Evolutionary conservation across 1,284 basidiomycete species (phyloP).

Genomic region (Ustilago loliicola): DNA sequence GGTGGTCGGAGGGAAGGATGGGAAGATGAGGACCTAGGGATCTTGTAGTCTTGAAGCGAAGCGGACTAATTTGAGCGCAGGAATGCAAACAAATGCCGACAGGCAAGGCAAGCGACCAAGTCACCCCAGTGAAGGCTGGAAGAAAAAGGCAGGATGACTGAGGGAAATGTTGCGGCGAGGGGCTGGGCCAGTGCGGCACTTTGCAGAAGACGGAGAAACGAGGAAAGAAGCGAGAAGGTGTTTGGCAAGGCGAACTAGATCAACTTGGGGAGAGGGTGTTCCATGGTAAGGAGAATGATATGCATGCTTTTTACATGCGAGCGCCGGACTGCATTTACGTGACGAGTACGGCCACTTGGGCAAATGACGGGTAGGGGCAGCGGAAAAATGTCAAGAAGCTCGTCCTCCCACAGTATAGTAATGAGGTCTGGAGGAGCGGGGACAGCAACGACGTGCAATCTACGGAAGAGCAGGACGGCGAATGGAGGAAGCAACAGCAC

Average conservation of each 20-base stretch:
- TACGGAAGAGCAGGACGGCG: background rate
- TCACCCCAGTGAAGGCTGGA: background rate
- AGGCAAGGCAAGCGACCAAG: conserved; percentile 1
- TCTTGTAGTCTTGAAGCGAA: background rate
- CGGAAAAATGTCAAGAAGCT: conserved; percentile 14
- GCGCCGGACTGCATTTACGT: conserved; percentile 14
- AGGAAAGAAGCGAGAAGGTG: conserved; percentile 1
- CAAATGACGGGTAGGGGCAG: conserved; percentile 4
- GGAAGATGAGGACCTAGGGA: background rate
- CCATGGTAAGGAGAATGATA: conserved; percentile 40
- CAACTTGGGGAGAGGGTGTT: conserved; percentile 15
- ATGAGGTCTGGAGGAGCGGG: conserved; percentile 8
- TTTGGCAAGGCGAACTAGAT: background rate
- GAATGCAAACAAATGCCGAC: conserved; percentile 18
- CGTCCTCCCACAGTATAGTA: background rate
- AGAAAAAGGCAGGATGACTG: background rate
- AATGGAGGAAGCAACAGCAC: background rate
- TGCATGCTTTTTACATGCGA: conserved; percentile 41
- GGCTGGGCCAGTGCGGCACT: background rate
- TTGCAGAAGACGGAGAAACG: conserved; percentile 1
- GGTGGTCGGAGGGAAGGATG: background rate
- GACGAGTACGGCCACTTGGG: conserved; percentile 4
- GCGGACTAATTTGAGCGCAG: background rate
- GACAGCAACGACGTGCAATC: conserved; percentile 1
- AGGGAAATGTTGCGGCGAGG: background rate